A percentile compares a stretch with the other conserved stretches of the same genome.
These are phyloP conservation scores for Arachnopeziza araneosa DNA, from an alignment of 2,329 filamentous ascomycete species.

Conservation along the genomic window DNA sequence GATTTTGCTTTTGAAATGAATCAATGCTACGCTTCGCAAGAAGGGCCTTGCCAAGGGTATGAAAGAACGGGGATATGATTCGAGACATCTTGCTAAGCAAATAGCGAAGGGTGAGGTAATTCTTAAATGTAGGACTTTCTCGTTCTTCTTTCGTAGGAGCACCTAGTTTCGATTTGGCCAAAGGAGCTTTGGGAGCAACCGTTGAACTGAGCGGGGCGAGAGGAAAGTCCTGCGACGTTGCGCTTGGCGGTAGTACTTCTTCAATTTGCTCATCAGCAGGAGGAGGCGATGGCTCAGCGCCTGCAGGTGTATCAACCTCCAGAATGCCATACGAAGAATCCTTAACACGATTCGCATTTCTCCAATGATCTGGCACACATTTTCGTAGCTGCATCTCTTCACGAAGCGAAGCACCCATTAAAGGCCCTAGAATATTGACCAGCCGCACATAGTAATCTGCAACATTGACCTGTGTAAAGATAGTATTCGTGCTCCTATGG, in stretches of 20 bases:
- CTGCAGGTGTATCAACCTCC: slow-evolving; percentile 7
- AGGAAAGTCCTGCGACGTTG: slow-evolving; percentile 3
- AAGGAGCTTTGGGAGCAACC: not conserved
- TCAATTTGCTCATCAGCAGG: slow-evolving; percentile 5
- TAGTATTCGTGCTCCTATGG: slow-evolving; percentile 51
- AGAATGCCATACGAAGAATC: slow-evolving; percentile 19
- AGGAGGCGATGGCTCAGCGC: slow-evolving; percentile 10
- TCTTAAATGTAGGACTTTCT: slow-evolving; percentile 53
- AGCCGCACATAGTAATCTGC: slow-evolving; percentile 77
- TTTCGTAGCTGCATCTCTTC: slow-evolving; percentile 76
- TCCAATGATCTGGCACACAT: slow-evolving; percentile 66
- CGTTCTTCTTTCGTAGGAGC: slow-evolving; percentile 39
- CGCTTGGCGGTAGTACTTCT: not conserved
- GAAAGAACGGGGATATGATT: slow-evolving; percentile 78
- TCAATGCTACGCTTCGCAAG: slow-evolving; percentile 71
- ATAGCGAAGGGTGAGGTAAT: slow-evolving; percentile 70
- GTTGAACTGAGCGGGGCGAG: not conserved
- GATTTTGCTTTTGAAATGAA: slow-evolving; percentile 46
- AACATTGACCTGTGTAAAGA: slow-evolving; percentile 73
- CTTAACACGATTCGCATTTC: slow-evolving; percentile 20
- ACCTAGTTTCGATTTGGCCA: slow-evolving; percentile 21
- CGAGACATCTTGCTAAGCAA: slow-evolving; percentile 74
- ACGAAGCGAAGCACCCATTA: slow-evolving; percentile 75
- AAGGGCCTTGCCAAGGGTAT: slow-evolving; percentile 76
- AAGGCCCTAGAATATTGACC: slow-evolving; percentile 66